These are phyloP conservation scores for Lithospermum erythrorhizon DNA, from an alignment of 257 asterid genomes.

Conservation along the genomic window DNA sequence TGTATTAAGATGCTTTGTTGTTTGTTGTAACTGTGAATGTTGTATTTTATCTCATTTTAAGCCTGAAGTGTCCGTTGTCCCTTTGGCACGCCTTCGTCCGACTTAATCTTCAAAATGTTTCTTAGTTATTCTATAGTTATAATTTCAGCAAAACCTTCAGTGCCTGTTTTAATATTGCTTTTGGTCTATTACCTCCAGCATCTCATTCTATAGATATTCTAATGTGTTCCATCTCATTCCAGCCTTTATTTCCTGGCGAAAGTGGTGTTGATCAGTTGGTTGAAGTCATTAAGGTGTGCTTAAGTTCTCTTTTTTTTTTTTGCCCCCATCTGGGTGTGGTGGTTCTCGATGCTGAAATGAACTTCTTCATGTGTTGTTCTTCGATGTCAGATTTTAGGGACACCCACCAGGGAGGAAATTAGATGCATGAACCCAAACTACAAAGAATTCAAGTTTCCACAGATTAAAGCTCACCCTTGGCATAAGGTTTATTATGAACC, in stretches of 20 bases:
- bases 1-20: not conserved
- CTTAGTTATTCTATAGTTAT: not conserved
- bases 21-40: not conserved
- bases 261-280: conserved; percentile 88
- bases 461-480: conserved; percentile 88
- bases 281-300: conserved; percentile 67
- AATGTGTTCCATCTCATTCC: conserved; percentile 11
- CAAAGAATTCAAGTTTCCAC: conserved; percentile 81
- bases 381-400: conserved; percentile 53
- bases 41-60: not conserved
- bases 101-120: not conserved
- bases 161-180: too few relatives aligned
- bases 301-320: not conserved
- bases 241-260: conserved; percentile 96
- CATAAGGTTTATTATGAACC: conserved; percentile 57
- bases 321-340: not conserved
- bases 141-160: too few relatives aligned
- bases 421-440: conserved; percentile 92
- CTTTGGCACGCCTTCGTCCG: not conserved
- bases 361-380: conserved; percentile 2
- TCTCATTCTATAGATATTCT: not conserved
- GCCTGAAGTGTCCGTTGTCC: too few relatives aligned
- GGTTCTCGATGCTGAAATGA: not conserved
- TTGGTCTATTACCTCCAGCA: not conserved
- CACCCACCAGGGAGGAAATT: conserved; percentile 92